Evolutionary conservation across 2,329 filamentous ascomycete species (phyloP), one percentile per base, ranked within the genome.

Genomic region (Epichloe hybrida): DNA sequence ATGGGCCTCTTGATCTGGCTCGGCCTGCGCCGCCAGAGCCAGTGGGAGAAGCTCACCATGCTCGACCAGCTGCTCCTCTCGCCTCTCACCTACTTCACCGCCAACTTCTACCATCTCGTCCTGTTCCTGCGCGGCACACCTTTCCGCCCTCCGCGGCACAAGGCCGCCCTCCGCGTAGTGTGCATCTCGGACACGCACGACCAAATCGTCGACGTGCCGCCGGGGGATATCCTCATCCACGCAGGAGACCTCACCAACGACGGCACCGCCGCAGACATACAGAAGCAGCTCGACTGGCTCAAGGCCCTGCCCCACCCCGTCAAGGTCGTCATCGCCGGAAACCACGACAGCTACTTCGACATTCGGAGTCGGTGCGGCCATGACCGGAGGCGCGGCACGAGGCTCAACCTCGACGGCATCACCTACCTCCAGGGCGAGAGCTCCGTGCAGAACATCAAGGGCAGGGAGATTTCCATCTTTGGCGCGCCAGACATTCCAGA

Each of bases 111-210:
- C 68, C 70, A 73, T 52, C 49, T 84, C 46, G 68, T 91, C 51
- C 76, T 84, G 37, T 71, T 73, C 58, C 75, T 95, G 3, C 84
- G 87, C 31, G 83, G 85, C 2, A 66, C 73, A 11, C 80, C 86
- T 1, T 79, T 81, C 57, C 71, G 65, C 15, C 78, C 82, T 11
- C 75, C 80, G 2, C 70, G 71, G 35, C 69, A 73, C 50, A 72
- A 70, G 51, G 71, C 70, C 1, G 69, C 78, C 6, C 79, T 96
- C 61, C 81, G 82, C 53, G 76, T 96, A 27, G 86, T 96, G 55
- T 95, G 88, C 68, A 80, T 96, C 56, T 91, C 88, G 9, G 91
- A 96, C 68, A 96, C 91, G 0, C 91, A 96, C 69, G 80, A 79
- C 53, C 73, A 76, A 41, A 73, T 74, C 9, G 69, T 79, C 7